Evolutionary conservation across 495 filamentous ascomycete genomes (phyloP).

Genomic region (Neurospora sp.): DNA sequence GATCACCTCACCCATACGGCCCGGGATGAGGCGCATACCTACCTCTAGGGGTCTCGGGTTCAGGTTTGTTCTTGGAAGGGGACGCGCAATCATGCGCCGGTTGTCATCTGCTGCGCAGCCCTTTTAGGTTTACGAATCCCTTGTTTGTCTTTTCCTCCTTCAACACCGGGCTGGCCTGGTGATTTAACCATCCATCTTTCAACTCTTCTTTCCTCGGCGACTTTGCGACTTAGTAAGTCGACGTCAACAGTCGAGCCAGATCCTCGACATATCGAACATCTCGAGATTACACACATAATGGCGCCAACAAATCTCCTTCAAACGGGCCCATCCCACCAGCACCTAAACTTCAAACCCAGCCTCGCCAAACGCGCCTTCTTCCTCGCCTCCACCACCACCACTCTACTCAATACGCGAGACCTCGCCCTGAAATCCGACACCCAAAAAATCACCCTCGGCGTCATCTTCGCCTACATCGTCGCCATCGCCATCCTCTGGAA

Average conservation of each 20-base stretch:
- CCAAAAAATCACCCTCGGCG: constrained; percentile 61
- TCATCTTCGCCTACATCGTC: constrained; percentile 54
- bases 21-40: not conserved
- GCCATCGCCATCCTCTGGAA: constrained; percentile 72
- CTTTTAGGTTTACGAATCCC: not conserved
- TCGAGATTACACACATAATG: not conserved
- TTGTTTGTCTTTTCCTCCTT: not conserved
- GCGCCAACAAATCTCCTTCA: too few species aligned
- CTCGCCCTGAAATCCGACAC: constrained; percentile 53
- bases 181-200: not conserved
- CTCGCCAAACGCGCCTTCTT: not conserved
- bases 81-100: not conserved
- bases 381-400: not conserved
- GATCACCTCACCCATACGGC: not conserved
- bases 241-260: not conserved
- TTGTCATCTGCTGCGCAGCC: not conserved
- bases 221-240: not conserved
- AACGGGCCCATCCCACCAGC: too few species aligned
- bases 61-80: not conserved
- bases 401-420: constrained; percentile 27
- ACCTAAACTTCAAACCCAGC: too few species aligned
- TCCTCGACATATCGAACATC: not conserved
- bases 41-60: not conserved
- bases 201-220: not conserved
- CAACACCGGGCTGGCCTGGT: not conserved